Evolutionary conservation across 2,329 filamentous ascomycete genomes (phyloP).

Genomic region (Corynespora cassiicola): DNA sequence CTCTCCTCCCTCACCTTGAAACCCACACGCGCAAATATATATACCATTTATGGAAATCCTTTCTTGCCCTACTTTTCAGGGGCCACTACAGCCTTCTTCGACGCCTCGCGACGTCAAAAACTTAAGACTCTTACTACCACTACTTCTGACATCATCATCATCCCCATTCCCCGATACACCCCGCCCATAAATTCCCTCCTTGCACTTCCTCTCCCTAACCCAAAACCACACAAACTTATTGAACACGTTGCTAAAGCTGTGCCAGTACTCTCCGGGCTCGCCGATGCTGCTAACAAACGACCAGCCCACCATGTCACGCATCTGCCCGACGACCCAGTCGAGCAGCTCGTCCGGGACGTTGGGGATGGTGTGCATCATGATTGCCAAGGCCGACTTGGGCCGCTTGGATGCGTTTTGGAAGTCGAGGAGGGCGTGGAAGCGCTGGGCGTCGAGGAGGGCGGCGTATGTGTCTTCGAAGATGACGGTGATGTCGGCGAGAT

Average conservation of each 20-base stretch:
- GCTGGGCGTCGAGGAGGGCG: conserved; percentile 18
- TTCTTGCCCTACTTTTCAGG: too few species aligned
- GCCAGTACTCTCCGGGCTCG: conserved; percentile 22
- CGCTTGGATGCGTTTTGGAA: conserved; percentile 12
- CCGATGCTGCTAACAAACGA: conserved; percentile 19
- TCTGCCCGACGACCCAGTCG: conserved; percentile 21
- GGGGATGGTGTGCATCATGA: conserved; percentile 26
- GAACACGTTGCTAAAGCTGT: conserved; percentile 25
- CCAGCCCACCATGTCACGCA: conserved; percentile 24
- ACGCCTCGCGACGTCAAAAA: too few species aligned
- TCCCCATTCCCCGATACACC: too few species aligned
- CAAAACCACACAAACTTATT: conserved; percentile 11
- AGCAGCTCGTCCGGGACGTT: conserved; percentile 23
- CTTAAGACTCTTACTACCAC: too few species aligned
- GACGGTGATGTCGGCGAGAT: conserved; percentile 29
- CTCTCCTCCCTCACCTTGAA: too few species aligned
- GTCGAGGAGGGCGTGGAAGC: conserved; percentile 21
- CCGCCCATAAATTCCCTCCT: too few species aligned
- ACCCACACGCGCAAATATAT: too few species aligned
- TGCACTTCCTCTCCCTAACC: background rate
- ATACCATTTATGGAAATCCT: too few species aligned
- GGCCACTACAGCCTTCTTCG: too few species aligned
- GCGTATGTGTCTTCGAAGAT: conserved; percentile 29
- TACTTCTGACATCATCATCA: too few species aligned
- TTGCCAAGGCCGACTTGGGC: conserved; percentile 15